Conservation (phyloP, 352 stramenopile genomes). For the Globisporangium perplexum region DNA sequence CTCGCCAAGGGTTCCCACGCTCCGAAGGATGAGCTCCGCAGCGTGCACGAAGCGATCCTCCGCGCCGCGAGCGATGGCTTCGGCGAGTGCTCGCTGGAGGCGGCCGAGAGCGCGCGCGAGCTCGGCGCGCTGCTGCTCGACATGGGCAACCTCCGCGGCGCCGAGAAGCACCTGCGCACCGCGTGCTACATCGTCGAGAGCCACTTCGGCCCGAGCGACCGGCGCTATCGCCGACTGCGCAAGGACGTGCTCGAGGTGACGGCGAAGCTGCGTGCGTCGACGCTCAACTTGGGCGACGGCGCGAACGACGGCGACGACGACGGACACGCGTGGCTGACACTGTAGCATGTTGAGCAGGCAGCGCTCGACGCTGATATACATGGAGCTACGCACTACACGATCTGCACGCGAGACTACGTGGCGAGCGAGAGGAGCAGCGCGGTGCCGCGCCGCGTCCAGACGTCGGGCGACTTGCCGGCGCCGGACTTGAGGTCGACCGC, state of each 20-base stretch:
- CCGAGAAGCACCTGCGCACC: conserved; percentile 25
- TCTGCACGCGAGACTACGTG: conserved; percentile 19
- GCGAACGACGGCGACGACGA: conserved; percentile 26
- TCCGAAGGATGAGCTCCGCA: conserved; percentile 28
- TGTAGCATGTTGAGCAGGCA: too few relatives aligned
- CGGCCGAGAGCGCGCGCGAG: conserved; percentile 33
- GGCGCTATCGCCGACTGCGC: conserved; percentile 29
- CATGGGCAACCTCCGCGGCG: conserved; percentile 33
- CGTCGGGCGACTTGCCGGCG: conserved; percentile 76
- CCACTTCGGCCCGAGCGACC: conserved; percentile 48
- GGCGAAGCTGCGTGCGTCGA: conserved; percentile 21
- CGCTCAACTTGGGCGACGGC: conserved; percentile 13
- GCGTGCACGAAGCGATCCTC: conserved; percentile 39
- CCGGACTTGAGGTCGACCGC: conserved; percentile 91
- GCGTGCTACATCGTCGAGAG: conserved; percentile 48
- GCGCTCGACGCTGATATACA: too few relatives aligned
- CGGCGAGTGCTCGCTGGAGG: conserved; percentile 60
- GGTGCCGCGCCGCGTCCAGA: conserved; percentile 93
- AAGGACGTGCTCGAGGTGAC: conserved; percentile 44
- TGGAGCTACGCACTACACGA: too few relatives aligned
- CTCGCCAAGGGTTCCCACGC: conserved; percentile 3
- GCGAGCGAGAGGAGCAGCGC: conserved; percentile 90
- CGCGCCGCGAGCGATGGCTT: conserved; percentile 38
- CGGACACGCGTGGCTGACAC: conserved; percentile 47
- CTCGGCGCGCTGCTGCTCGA: conserved; percentile 32